Evolutionary conservation across 2,329 filamentous ascomycete genomes (phyloP), one percentile per base, ranked within the genome.

Genomic region (Diplocarpon rosae): DNA sequence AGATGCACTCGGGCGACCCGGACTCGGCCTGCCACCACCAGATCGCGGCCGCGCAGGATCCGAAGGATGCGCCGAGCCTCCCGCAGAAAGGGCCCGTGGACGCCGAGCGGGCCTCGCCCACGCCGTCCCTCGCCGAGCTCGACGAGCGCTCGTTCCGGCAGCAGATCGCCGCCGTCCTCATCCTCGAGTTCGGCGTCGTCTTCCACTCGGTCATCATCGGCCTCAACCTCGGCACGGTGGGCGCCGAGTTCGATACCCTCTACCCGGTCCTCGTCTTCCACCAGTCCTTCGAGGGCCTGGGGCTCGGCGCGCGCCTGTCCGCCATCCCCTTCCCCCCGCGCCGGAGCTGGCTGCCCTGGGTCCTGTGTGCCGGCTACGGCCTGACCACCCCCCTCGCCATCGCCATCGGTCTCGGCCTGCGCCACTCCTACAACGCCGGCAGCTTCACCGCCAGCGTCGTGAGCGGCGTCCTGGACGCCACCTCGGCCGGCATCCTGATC

Each of bases 191-290:
- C 41, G 59, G 76, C 48, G 71, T 80, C 49, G 71, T 80, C 43
- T 78, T 80, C 63, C 76, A 80, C 63, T 76, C 71, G 3, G 70
- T 80, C 39, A 76, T 80, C 57, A 78, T 80, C 48, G 76, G 76
- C 1, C 66, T 80, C 42, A 80, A 76, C 42, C 64, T 80, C 9
- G 77, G 73, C 8, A 74, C 77, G n/a, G 68, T 71, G 0, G 70
- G 73, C 17, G 60, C 68, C 0, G 75, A 78, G 37, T 80, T 80
- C 61, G 59, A 64, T 28, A 71, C 73, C 0, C 65, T 80, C 1
- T 77, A 78, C 56, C 69, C 72, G 2, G 76, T 79, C 32, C 65
- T 81, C 1, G 69, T 78, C 44, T 80, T 80, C 63, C 76, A 80
- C 52, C 76, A 80, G 55, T 69, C 72, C 10, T 80, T 80, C 46